Evolutionary conservation across 225 moss, liverwort and hornwort genomes (phyloP).

Genomic region (Pseudoscleropodium purum): DNA sequence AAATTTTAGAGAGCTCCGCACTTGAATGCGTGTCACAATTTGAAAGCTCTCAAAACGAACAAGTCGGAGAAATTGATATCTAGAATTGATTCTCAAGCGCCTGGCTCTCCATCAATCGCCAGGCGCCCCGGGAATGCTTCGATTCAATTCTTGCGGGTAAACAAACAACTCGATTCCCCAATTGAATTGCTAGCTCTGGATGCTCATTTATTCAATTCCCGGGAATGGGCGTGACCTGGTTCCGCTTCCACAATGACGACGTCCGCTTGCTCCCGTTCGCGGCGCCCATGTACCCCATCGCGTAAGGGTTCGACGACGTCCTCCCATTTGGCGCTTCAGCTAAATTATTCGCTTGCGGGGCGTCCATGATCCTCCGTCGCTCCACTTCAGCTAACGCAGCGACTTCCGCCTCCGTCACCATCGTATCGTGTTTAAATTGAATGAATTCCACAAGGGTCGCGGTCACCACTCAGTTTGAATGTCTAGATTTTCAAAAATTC

Average conservation of each 20-base stretch:
- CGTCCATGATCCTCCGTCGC: background rate
- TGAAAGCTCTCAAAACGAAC: background rate
- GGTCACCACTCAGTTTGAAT: background rate
- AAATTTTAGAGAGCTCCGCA: background rate
- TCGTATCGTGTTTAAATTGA: background rate
- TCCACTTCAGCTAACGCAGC: background rate
- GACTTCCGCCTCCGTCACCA: conserved; percentile 1
- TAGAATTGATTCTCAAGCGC: background rate
- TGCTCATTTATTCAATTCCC: background rate
- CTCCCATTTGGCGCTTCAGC: background rate
- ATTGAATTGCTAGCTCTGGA: too few relatives aligned
- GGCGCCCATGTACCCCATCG: conserved; percentile 31
- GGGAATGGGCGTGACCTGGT: conserved; percentile 10
- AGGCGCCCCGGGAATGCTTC: background rate
- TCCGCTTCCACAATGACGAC: conserved; percentile 9
- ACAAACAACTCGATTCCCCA: background rate
- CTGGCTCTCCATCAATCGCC: background rate
- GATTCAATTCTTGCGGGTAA: background rate
- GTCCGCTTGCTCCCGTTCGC: background rate
- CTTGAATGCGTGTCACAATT: background rate
- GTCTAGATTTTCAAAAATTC: background rate
- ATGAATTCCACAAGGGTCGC: background rate
- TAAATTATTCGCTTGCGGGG: background rate
- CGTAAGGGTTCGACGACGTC: conserved; percentile 8
- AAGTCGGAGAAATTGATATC: background rate